Percentiles rank a stretch among this genome's conserved stretches.
phyloP scores from a whole-genome alignment of 495 filamentous ascomycete genomes.

The Podospora pseudocomata region DNA sequence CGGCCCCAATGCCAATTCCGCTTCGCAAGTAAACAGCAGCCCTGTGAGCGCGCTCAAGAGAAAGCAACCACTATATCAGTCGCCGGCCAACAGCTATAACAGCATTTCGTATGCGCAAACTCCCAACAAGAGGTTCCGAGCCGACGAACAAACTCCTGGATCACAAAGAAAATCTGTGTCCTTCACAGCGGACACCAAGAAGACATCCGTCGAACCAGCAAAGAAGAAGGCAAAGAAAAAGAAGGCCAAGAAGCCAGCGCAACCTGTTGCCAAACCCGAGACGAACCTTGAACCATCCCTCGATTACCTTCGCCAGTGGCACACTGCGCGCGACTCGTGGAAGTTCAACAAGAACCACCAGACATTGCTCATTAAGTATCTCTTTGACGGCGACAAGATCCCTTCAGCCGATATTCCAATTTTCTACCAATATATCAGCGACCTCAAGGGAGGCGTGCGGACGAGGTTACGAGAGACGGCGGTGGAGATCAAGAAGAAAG shows the following conservation, averaged over 20 bases:
- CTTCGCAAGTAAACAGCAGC: constrained; percentile 22
- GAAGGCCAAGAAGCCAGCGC: constrained; percentile 38
- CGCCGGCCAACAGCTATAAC: constrained; percentile 15
- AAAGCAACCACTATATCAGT: constrained; percentile 21
- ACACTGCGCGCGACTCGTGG: constrained; percentile 63
- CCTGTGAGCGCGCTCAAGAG: constrained; percentile 37
- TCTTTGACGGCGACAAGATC: constrained; percentile 63
- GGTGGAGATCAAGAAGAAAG: constrained; percentile 49
- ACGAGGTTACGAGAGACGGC: constrained; percentile 61
- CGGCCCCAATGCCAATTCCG: constrained; percentile 18
- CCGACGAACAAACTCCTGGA: constrained; percentile 18
- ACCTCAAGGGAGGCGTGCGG: constrained; percentile 64
- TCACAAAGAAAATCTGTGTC: constrained; percentile 64
- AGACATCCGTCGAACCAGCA: constrained; percentile 25
- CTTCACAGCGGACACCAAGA: constrained; percentile 67
- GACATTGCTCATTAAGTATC: constrained; percentile 73
- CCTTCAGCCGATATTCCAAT: constrained; percentile 60
- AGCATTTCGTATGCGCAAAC: constrained; percentile 28
- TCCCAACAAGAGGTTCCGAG: constrained; percentile 31
- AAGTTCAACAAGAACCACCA: constrained; percentile 94
- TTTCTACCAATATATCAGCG: constrained; percentile 66
- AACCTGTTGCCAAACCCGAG: constrained; percentile 30
- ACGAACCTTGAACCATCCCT: constrained; percentile 58
- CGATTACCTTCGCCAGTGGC: constrained; percentile 67
- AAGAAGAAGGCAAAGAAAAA: constrained; percentile 33